Conservation (phyloP, 176 grass and related monocot species). For the Stipa capillata region DNA sequence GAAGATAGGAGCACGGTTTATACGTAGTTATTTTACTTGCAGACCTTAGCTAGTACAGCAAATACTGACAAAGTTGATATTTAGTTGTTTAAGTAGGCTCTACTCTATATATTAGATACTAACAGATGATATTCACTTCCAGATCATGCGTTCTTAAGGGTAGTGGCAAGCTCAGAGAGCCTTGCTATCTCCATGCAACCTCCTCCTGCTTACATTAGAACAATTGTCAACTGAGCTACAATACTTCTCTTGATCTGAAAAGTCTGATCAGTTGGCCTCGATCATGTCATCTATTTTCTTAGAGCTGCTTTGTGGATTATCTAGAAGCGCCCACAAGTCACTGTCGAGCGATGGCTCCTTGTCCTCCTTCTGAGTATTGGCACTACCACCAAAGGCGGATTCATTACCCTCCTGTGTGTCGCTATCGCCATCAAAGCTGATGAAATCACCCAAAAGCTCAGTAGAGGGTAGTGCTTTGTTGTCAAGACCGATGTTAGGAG, state of each 20-base stretch:
- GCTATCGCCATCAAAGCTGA: constrained; percentile 8
- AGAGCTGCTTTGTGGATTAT: background rate
- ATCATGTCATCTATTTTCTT: constrained; percentile 45
- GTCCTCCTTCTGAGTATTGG: background rate
- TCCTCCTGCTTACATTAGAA: constrained; percentile 27
- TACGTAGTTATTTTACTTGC: background rate
- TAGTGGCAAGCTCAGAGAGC: constrained; percentile 11
- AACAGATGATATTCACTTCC: background rate
- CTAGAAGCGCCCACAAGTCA: background rate
- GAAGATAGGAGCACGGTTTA: background rate
- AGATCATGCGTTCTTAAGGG: too few species aligned
- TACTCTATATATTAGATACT: background rate
- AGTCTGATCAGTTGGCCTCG: constrained; percentile 16
- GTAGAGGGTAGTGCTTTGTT: background rate
- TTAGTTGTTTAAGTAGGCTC: background rate
- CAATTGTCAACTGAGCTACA: background rate
- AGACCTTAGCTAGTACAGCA: background rate
- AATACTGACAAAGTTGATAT: background rate
- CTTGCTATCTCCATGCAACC: constrained; percentile 11
- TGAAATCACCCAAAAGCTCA: constrained; percentile 20
- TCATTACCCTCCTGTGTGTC: background rate
- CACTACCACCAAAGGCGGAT: background rate
- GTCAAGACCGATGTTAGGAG: background rate
- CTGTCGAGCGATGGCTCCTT: background rate
- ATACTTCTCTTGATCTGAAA: constrained; percentile 1